Conservation (phyloP, 208 protist species). For the Trypanosoma conorhini region DNA sequence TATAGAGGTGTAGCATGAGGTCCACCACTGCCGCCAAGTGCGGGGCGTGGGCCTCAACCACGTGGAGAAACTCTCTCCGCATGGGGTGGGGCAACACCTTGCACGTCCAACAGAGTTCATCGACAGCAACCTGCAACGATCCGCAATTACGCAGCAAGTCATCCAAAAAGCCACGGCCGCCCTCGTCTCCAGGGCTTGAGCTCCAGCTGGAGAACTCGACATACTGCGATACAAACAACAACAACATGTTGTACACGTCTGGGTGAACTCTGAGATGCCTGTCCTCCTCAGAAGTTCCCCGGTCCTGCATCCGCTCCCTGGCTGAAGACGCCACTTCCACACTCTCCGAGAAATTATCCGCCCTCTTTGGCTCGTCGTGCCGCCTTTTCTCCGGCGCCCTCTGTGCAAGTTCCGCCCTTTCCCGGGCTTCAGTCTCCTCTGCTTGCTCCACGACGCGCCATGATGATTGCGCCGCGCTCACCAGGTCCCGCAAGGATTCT, state of each 20-base stretch:
- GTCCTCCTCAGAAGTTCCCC: not conserved
- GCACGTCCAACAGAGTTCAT: constrained; percentile 23
- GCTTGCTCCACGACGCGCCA: not conserved
- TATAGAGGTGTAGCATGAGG: constrained; percentile 25
- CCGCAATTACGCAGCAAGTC: constrained; percentile 14
- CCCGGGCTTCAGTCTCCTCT: not conserved
- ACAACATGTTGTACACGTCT: constrained; percentile 20
- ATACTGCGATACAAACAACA: constrained; percentile 10
- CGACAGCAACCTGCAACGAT: constrained; percentile 12
- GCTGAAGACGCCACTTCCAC: not conserved
- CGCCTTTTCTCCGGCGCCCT: not conserved
- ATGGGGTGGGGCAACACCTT: constrained; percentile 22
- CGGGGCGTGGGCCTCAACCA: constrained; percentile 18
- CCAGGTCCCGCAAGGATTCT: not conserved
- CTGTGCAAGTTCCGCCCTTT: not conserved
- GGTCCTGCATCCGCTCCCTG: no score
- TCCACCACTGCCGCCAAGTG: constrained; percentile 29
- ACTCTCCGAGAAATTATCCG: not conserved
- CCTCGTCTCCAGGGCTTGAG: not conserved
- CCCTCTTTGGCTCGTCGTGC: not conserved
- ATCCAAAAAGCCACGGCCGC: not conserved
- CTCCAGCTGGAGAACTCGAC: not conserved
- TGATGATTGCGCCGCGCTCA: not conserved
- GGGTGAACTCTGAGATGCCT: not conserved
- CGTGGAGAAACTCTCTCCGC: constrained; percentile 15